Percentiles rank a stretch among this genome's conserved stretches.
These are phyloP conservation scores for Fusarium foetens DNA, from an alignment of 2,329 filamentous ascomycete species.

Conservation along the genomic window DNA sequence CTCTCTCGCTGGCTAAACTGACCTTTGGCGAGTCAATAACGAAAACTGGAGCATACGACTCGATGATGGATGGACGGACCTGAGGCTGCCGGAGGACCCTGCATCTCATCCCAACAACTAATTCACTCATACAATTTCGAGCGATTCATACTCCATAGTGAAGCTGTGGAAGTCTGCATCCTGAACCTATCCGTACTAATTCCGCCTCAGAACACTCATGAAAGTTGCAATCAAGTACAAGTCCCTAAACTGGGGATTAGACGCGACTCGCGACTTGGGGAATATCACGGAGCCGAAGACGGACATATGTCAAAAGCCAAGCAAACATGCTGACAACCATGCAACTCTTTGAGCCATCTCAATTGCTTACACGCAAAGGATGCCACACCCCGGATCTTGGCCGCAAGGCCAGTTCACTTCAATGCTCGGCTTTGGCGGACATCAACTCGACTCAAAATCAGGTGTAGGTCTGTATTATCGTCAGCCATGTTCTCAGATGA, in stretches of 20 bases:
- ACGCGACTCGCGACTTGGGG: constrained; percentile 14
- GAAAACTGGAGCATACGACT: constrained; percentile 25
- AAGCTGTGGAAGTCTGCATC: constrained; percentile 7
- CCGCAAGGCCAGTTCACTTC: constrained; percentile 22
- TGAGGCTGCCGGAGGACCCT: constrained; percentile 41
- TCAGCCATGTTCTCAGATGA: neutral
- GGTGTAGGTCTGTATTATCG: neutral
- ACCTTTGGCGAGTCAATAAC: constrained; percentile 10
- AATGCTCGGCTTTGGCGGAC: neutral
- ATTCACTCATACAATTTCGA: constrained; percentile 46
- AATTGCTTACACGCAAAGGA: constrained; percentile 10
- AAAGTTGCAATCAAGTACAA: neutral
- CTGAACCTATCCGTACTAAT: constrained; percentile 7
- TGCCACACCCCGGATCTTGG: constrained; percentile 40
- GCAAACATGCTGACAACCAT: neutral
- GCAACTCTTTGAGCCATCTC: constrained; percentile 3
- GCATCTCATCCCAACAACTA: constrained; percentile 36
- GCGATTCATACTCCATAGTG: neutral
- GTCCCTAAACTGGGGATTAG: constrained; percentile 1
- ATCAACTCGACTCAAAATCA: neutral
- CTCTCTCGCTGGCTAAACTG: constrained; percentile 23
- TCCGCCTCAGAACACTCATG: neutral
- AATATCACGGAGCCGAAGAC: constrained; percentile 19
- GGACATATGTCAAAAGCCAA: neutral
- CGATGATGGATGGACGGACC: constrained; percentile 27